phyloP scores from a whole-genome alignment of 208 protist genomes.

The Leishmania mexicana region DNA sequence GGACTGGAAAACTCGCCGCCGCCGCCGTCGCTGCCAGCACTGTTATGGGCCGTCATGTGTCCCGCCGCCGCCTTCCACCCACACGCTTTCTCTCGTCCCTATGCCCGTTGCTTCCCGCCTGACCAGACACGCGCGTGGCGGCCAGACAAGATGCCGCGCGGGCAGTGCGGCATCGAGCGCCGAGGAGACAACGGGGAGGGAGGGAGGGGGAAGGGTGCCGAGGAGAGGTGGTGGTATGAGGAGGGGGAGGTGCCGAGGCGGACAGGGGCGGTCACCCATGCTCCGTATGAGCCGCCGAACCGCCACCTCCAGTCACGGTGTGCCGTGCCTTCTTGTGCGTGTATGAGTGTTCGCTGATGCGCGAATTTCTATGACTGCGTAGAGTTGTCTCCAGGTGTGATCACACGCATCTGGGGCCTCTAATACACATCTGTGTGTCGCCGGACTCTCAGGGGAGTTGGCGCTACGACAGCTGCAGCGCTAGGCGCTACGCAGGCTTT shows the following conservation, averaged over 20 bases:
- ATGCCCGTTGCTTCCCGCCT: not conserved
- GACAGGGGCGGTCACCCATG: not conserved
- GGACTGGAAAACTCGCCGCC: too few relatives aligned
- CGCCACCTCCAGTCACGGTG: not conserved
- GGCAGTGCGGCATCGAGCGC: too few relatives aligned
- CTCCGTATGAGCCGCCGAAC: not conserved
- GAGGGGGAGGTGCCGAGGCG: not conserved
- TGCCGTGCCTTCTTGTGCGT: not conserved
- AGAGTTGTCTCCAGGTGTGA: not conserved
- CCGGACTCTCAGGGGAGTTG: not conserved
- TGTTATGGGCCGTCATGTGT: not conserved
- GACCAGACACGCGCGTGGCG: not conserved
- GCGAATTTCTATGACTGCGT: not conserved
- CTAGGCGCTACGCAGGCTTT: constrained; percentile 29
- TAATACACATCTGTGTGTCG: not conserved
- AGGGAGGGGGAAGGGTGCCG: not conserved
- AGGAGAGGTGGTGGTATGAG: not conserved
- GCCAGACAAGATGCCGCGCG: not conserved
- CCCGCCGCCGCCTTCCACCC: not conserved
- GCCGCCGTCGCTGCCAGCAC: not conserved
- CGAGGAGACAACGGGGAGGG: not conserved
- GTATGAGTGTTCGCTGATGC: not conserved
- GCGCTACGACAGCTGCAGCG: not conserved
- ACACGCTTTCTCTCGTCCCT: not conserved
- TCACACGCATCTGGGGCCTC: not conserved